A percentile compares a stretch with the other conserved stretches of the same genome.
Evolutionary conservation across 1,284 basidiomycete genomes (phyloP).

Genomic region (Vanrija sp.): DNA sequence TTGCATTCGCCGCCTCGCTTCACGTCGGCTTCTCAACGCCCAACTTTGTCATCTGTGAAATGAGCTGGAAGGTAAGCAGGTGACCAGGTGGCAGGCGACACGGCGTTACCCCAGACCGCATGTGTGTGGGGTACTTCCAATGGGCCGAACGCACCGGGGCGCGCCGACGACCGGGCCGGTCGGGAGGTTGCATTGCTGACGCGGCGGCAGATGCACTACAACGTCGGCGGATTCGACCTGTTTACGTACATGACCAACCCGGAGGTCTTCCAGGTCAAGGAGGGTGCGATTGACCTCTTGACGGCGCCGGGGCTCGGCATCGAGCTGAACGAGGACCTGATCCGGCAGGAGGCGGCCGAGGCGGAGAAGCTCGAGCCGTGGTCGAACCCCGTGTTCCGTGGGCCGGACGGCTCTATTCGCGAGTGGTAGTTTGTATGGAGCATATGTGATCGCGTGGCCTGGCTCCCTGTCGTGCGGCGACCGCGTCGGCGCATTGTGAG

Average conservation of each 20-base stretch:
- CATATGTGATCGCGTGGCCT: too few relatives aligned
- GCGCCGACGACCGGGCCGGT: too few relatives aligned
- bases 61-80: constrained; percentile 42
- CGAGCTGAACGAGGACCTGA: constrained; percentile 62
- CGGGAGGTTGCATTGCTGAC: not conserved
- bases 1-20: constrained; percentile 63
- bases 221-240: constrained; percentile 62
- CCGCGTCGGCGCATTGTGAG: too few relatives aligned
- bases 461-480: too few relatives aligned
- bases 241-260: constrained; percentile 59
- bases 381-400: constrained; percentile 63
- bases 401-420: constrained; percentile 55
- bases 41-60: constrained; percentile 51
- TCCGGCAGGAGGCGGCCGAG: constrained; percentile 54
- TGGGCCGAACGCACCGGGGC: not conserved
- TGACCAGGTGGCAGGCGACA: too few relatives aligned
- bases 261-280: constrained; percentile 60
- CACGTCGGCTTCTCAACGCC: constrained; percentile 48
- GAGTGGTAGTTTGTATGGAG: constrained; percentile 53
- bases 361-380: constrained; percentile 49
- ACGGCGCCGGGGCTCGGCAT: constrained; percentile 65
- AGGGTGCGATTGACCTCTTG: constrained; percentile 60
- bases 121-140: too few relatives aligned
- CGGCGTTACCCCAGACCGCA: too few relatives aligned
- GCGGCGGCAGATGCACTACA: constrained; percentile 62